phyloP scores from a whole-genome alignment of 2,329 filamentous ascomycete species.

The Tolypocladium tundrense region DNA sequence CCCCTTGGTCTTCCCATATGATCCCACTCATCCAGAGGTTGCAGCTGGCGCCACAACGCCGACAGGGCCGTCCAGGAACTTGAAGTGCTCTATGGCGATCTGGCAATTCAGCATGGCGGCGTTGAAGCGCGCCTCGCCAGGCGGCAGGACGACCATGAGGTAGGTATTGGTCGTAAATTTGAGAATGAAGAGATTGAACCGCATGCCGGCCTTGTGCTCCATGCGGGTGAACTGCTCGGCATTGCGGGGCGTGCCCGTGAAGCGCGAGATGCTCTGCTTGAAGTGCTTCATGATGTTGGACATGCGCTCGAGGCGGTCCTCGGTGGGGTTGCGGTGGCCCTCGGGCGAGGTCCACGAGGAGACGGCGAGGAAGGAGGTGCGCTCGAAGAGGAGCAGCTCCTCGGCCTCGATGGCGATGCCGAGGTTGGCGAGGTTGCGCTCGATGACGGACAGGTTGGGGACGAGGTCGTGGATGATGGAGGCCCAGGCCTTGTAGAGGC shows the following conservation, averaged over 20 bases:
- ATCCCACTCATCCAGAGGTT: slow-evolving; percentile 2
- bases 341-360: slow-evolving; percentile 74
- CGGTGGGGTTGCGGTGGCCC: slow-evolving; percentile 73
- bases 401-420: slow-evolving; percentile 83
- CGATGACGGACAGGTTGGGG: slow-evolving; percentile 84
- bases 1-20: background rate
- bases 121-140: slow-evolving; percentile 86
- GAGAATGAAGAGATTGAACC: slow-evolving; percentile 89
- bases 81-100: slow-evolving; percentile 75
- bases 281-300: slow-evolving; percentile 98
- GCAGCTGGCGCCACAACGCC: slow-evolving; percentile 14
- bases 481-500: slow-evolving; percentile 95
- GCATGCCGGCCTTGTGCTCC: slow-evolving; percentile 64
- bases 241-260: slow-evolving; percentile 70
- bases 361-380: slow-evolving; percentile 93
- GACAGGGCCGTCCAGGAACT: slow-evolving; percentile 46
- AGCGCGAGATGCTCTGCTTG: slow-evolving; percentile 73
- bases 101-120: slow-evolving; percentile 82
- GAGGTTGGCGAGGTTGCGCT: slow-evolving; percentile 72
- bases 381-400: slow-evolving; percentile 89
- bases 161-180: slow-evolving; percentile 98
- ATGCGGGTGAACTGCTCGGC: slow-evolving; percentile 73
- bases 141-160: slow-evolving; percentile 82
- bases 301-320: slow-evolving; percentile 86
- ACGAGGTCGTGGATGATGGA: slow-evolving; percentile 96